Evolutionary conservation across 139 green algal species (phyloP).

Genomic region (Tetraselmis striata): DNA sequence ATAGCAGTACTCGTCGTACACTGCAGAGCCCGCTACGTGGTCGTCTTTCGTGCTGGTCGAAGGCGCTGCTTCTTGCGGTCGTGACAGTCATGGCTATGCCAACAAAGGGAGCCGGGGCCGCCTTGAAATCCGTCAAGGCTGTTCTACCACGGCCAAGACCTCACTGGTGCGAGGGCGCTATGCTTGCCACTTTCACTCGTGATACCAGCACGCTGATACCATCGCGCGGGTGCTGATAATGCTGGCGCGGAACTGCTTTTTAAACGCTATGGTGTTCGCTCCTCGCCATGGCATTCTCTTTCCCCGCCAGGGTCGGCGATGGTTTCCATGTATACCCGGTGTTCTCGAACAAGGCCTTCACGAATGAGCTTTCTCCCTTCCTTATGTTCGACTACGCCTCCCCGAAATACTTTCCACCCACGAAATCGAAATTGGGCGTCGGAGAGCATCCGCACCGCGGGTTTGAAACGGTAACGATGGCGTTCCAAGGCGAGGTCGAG

Average conservation of each 20-base stretch:
- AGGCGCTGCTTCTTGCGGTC: too few relatives aligned
- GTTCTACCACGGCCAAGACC: background rate
- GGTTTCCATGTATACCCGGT: slow-evolving; percentile 22
- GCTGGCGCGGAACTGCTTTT: too few relatives aligned
- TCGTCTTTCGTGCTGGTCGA: too few relatives aligned
- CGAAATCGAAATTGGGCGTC: background rate
- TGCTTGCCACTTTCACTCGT: too few relatives aligned
- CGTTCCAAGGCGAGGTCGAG: slow-evolving; percentile 20
- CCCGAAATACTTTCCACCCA: slow-evolving; percentile 15
- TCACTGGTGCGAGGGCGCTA: background rate
- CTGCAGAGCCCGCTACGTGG: too few relatives aligned
- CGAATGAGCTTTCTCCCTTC: slow-evolving; percentile 11
- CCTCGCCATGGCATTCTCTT: too few relatives aligned
- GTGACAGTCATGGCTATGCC: too few relatives aligned
- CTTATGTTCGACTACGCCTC: slow-evolving; percentile 22
- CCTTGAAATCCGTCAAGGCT: background rate
- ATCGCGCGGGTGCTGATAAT: too few relatives aligned
- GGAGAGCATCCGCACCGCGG: slow-evolving; percentile 29
- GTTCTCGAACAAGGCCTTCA: slow-evolving; percentile 16
- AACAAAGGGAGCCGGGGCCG: background rate
- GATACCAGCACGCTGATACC: too few relatives aligned
- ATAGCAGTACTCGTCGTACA: too few relatives aligned
- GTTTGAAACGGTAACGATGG: slow-evolving; percentile 36
- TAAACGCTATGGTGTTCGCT: too few relatives aligned
- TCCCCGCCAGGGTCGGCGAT: slow-evolving; percentile 19